phyloP scores from a whole-genome alignment of 2,329 filamentous ascomycete genomes.

The Nemania sp. region DNA sequence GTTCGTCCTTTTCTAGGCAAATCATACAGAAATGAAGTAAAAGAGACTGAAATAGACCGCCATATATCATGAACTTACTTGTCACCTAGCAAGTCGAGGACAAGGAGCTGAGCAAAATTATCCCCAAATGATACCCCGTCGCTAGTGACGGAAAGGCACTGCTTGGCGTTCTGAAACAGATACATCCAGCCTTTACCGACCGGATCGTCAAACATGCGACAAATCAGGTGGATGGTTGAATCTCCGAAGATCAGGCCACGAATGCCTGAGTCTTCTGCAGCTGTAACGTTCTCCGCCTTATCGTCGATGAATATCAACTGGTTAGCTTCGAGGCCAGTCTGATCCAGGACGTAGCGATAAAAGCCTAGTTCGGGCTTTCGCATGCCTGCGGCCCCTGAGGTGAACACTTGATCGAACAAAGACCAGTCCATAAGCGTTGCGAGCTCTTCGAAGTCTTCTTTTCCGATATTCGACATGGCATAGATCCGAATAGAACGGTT shows the following conservation, averaged over 20 bases:
- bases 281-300: constrained; percentile 31
- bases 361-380: constrained; percentile 10
- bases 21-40: too few relatives aligned
- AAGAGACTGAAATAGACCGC: neutral
- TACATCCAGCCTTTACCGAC: constrained; percentile 17
- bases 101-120: constrained; percentile 19
- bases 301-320: too few relatives aligned
- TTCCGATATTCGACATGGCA: constrained; percentile 41
- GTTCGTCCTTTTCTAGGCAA: too few relatives aligned
- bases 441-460: constrained; percentile 35
- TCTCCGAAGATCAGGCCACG: constrained; percentile 22
- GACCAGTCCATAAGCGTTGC: constrained; percentile 14
- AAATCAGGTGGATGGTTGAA: neutral
- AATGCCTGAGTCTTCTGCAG: constrained; percentile 35
- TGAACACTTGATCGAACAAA: constrained; percentile 42
- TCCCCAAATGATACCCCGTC: constrained; percentile 11
- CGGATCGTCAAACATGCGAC: neutral
- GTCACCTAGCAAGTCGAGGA: neutral
- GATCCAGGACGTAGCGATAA: too few relatives aligned
- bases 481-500: constrained; percentile 30
- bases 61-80: neutral
- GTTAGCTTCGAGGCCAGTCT: too few relatives aligned
- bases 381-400: constrained; percentile 39
- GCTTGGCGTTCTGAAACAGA: constrained; percentile 14
- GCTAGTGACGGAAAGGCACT: constrained; percentile 5